phyloP scores from a whole-genome alignment of 768 basidiomycete species.

The Phlebiopsis flavidoalba region DNA sequence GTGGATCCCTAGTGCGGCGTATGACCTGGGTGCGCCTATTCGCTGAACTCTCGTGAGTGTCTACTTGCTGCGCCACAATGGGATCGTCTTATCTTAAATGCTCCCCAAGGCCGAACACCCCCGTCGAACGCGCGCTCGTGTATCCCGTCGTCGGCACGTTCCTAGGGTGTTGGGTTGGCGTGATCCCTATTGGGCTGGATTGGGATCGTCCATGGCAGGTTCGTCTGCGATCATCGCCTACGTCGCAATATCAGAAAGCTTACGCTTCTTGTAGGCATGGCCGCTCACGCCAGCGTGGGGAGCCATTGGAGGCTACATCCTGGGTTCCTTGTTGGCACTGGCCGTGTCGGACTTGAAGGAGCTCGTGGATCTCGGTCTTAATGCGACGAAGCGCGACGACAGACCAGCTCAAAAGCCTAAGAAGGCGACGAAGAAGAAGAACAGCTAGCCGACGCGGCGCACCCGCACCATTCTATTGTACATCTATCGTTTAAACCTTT shows the following conservation, averaged over 20 bases:
- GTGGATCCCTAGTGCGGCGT: constrained; percentile 45
- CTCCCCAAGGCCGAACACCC: constrained; percentile 42
- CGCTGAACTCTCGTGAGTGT: constrained; percentile 72
- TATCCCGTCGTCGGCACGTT: constrained; percentile 74
- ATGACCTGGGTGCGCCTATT: constrained; percentile 78
- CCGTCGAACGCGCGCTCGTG: constrained; percentile 71
- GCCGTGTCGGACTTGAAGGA: constrained; percentile 31
- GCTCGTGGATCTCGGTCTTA: constrained; percentile 19
- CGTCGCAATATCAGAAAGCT: constrained; percentile 5
- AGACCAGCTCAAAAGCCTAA: neutral
- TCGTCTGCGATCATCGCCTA: constrained; percentile 18
- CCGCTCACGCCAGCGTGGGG: constrained; percentile 76
- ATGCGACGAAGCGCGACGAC: neutral
- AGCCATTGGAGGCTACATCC: constrained; percentile 61
- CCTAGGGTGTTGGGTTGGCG: constrained; percentile 76
- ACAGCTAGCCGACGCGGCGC: neutral
- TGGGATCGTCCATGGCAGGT: constrained; percentile 99
- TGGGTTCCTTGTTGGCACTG: constrained; percentile 53
- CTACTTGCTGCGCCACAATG: neutral
- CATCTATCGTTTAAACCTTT: neutral
- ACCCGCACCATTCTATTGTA: neutral
- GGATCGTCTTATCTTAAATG: neutral
- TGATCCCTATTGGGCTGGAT: constrained; percentile 84
- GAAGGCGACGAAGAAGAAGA: constrained; percentile 7
- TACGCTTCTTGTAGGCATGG: constrained; percentile 52